phyloP scores from a whole-genome alignment of 2,329 filamentous ascomycete species.

The Hymenoscyphus occultus region DNA sequence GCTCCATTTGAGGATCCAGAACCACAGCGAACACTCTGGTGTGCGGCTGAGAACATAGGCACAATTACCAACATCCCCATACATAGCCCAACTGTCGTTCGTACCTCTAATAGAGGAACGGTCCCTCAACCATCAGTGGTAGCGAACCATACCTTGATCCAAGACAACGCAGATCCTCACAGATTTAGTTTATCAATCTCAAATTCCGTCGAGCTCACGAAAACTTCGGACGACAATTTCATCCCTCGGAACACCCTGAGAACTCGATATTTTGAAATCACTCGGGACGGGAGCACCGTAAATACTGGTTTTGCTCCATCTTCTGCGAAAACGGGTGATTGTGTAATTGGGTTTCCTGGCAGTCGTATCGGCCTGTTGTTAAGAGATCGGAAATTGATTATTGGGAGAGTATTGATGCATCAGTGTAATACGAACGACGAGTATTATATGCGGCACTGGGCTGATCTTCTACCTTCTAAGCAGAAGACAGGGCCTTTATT shows the following conservation, averaged over 20 bases:
- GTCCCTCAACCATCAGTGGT: background rate
- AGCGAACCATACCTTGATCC: background rate
- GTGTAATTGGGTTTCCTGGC: background rate
- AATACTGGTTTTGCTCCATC: background rate
- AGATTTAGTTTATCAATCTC: background rate
- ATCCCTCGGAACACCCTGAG: background rate
- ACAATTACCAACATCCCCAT: background rate
- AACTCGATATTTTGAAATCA: background rate
- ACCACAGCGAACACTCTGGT: background rate
- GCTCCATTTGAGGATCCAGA: background rate
- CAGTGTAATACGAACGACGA: background rate
- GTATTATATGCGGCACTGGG: background rate
- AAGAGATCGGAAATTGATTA: background rate
- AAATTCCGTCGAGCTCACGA: background rate
- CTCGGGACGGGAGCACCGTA: background rate
- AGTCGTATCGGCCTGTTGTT: background rate
- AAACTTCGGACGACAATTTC: background rate
- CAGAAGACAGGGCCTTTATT: background rate
- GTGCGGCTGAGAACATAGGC: background rate
- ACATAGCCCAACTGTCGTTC: background rate
- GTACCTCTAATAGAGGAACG: background rate
- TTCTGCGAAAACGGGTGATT: background rate
- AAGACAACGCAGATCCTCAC: background rate
- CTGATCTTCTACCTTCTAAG: background rate
- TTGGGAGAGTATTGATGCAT: background rate